phyloP scores from a whole-genome alignment of 73 alveolate genomes.

The Blepharisma stoltei region DNA sequence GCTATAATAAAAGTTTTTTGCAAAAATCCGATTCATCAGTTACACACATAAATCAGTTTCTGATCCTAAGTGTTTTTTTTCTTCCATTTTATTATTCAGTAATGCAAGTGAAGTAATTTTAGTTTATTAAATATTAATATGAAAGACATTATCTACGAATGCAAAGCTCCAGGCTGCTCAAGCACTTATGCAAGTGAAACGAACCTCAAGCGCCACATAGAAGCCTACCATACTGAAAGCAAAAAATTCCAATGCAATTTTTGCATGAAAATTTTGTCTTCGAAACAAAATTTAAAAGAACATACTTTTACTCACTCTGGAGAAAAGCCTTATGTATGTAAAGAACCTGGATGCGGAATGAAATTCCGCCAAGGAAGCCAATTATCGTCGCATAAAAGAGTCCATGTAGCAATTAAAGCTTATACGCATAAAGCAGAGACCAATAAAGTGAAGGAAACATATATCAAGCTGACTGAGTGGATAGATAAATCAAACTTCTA shows the following conservation, averaged over 20 bases:
- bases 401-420: constrained; percentile 16
- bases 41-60: too few relatives aligned
- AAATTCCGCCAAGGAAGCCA: constrained; percentile 65
- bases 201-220: background rate
- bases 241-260: constrained; percentile 5
- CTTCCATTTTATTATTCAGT: too few relatives aligned
- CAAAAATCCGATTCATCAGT: too few relatives aligned
- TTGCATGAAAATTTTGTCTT: background rate
- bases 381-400: constrained; percentile 68
- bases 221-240: background rate
- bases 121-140: background rate
- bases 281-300: constrained; percentile 54
- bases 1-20: too few relatives aligned
- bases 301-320: constrained; percentile 84
- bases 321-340: constrained; percentile 81
- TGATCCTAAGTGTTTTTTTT: too few relatives aligned
- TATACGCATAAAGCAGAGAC: too few relatives aligned
- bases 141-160: background rate
- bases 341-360: constrained; percentile 62
- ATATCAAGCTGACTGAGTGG: too few relatives aligned
- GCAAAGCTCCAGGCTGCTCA: background rate
- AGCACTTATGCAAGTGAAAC: background rate
- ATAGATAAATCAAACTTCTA: too few relatives aligned
- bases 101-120: too few relatives aligned
- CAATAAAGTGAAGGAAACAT: too few relatives aligned